These are phyloP conservation scores for Penicillium sp. DNA, from an alignment of 2,329 filamentous ascomycete species.

Conservation along the genomic window DNA sequence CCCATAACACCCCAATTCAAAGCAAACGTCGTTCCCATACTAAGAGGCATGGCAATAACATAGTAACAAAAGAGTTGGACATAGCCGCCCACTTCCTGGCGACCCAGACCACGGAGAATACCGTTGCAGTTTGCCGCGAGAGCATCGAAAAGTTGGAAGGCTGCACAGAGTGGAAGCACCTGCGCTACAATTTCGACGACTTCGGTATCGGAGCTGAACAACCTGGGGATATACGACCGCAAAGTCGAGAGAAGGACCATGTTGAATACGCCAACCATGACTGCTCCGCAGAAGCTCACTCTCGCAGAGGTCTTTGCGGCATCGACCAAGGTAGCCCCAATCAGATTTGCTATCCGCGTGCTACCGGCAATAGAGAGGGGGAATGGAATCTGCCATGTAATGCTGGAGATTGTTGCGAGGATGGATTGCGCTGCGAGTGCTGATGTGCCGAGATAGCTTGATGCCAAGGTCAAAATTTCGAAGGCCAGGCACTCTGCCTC, in stretches of 20 bases:
- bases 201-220: constrained; percentile 72
- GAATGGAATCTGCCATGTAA: constrained; percentile 91
- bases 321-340: constrained; percentile 77
- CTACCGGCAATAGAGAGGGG: constrained; percentile 83
- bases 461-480: constrained; percentile 81
- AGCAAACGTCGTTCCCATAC: constrained; percentile 73
- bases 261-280: constrained; percentile 76
- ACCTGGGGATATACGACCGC: constrained; percentile 68
- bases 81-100: constrained; percentile 86
- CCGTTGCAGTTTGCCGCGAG: constrained; percentile 77
- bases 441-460: constrained; percentile 74
- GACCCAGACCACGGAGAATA: constrained; percentile 78
- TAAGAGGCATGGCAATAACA: constrained; percentile 77
- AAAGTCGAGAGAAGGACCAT: constrained; percentile 65
- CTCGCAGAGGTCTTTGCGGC: constrained; percentile 78
- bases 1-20: constrained; percentile 74
- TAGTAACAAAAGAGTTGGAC: constrained; percentile 88
- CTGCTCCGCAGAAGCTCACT: constrained; percentile 67
- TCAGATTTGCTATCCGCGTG: constrained; percentile 86
- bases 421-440: constrained; percentile 86
- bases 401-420: constrained; percentile 70
- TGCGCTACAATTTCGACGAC: constrained; percentile 66
- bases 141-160: constrained; percentile 88
- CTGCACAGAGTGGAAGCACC: constrained; percentile 75
- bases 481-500: constrained; percentile 92